Percentiles rank a stretch among this genome's conserved stretches.
phyloP scores from a whole-genome alignment of 2,329 filamentous ascomycete species.

The Boeremia lycopersici region DNA sequence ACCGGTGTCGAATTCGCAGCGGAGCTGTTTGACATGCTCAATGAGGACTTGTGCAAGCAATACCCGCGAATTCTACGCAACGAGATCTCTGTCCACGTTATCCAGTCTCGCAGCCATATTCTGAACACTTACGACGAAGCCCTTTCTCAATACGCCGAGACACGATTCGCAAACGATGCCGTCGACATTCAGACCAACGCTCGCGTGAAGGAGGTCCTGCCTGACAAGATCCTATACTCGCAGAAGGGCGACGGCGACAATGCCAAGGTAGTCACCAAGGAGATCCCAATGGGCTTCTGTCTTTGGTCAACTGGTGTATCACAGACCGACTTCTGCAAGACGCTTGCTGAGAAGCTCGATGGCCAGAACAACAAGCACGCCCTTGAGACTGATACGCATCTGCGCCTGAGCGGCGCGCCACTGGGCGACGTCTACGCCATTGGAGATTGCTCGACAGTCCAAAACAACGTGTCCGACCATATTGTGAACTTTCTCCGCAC shows the following conservation, averaged over 20 bases:
- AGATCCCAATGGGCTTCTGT: slow-evolving; percentile 94
- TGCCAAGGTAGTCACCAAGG: slow-evolving; percentile 80
- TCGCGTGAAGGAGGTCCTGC: slow-evolving; percentile 84
- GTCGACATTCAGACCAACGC: slow-evolving; percentile 93
- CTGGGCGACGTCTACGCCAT: slow-evolving; percentile 96
- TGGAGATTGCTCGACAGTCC: slow-evolving; percentile 93
- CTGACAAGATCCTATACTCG: slow-evolving; percentile 86
- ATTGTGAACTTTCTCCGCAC: slow-evolving; percentile 88
- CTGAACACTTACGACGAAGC: slow-evolving; percentile 98
- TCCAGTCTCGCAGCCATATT: slow-evolving; percentile 93
- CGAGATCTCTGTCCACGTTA: slow-evolving; percentile 96
- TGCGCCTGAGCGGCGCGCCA: slow-evolving; percentile 85
- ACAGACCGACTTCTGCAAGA: slow-evolving; percentile 80
- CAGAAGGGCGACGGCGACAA: slow-evolving; percentile 70
- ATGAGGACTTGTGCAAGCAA: slow-evolving; percentile 77
- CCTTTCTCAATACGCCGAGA: slow-evolving; percentile 88
- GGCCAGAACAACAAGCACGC: slow-evolving; percentile 87
- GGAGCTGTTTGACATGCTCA: slow-evolving; percentile 93
- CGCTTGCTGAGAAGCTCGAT: slow-evolving; percentile 75
- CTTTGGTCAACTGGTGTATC: slow-evolving; percentile 96
- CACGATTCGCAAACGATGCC: slow-evolving; percentile 86
- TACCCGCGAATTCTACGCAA: slow-evolving; percentile 93
- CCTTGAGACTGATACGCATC: slow-evolving; percentile 91
- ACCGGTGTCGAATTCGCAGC: slow-evolving; percentile 98
- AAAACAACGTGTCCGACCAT: slow-evolving; percentile 95